These are phyloP conservation scores for Juncus effusus DNA, from an alignment of 176 grass and related monocot species.

Conservation along the genomic window DNA sequence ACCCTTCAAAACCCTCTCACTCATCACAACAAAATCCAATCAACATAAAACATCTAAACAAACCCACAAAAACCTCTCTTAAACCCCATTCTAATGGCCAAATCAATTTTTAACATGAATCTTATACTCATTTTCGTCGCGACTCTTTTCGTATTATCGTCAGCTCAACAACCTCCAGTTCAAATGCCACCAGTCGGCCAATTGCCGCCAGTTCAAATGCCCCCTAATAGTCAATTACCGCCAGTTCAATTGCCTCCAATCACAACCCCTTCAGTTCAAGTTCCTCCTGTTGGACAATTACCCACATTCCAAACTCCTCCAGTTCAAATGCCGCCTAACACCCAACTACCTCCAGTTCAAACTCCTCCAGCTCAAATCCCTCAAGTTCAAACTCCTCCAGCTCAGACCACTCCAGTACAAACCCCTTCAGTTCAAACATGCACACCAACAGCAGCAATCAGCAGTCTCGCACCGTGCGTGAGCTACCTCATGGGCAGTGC, in stretches of 20 bases:
- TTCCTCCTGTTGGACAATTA: not conserved
- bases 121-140: conserved; percentile 6
- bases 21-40: not conserved
- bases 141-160: not conserved
- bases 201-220: conserved; percentile 32
- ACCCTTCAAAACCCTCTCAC: not conserved
- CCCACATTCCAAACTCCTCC: not conserved
- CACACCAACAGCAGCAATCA: conserved; percentile 5
- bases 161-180: conserved; percentile 27
- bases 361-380: conserved; percentile 22
- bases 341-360: conserved; percentile 9
- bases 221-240: conserved; percentile 20
- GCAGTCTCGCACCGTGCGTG: conserved; percentile 67
- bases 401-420: not conserved
- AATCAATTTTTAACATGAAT: not conserved
- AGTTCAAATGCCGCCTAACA: conserved; percentile 35
- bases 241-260: conserved; percentile 21
- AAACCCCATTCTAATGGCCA: conserved; percentile 28
- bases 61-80: no score
- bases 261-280: conserved; percentile 21
- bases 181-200: not conserved
- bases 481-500: conserved; percentile 51
- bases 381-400: not conserved
- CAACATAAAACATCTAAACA: no score
- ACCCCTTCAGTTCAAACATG: conserved; percentile 14